A percentile compares a stretch with the other conserved stretches of the same genome.
These are phyloP conservation scores for Clarireedia homoeocarpa DNA, from an alignment of 2,329 filamentous ascomycete genomes.

Conservation along the genomic window DNA sequence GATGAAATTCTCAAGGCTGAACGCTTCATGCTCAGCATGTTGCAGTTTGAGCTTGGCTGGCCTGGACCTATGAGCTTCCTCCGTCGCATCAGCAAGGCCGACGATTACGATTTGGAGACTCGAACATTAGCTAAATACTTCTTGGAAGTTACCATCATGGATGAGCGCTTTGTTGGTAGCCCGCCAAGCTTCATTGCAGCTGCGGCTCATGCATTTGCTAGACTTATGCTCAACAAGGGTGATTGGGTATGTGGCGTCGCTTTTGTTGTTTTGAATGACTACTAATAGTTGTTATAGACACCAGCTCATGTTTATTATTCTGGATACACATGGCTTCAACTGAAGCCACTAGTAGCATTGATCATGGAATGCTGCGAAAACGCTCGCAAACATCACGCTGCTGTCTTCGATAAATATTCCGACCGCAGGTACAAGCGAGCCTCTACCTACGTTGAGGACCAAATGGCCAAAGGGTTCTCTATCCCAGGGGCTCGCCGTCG, in stretches of 20 bases:
- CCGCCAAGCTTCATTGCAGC: conserved; percentile 87
- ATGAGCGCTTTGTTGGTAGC: conserved; percentile 89
- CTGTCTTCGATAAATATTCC: conserved; percentile 87
- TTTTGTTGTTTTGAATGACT: background rate
- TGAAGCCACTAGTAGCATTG: conserved; percentile 67
- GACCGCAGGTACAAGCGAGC: conserved; percentile 83
- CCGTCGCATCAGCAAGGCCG: conserved; percentile 92
- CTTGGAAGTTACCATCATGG: conserved; percentile 93
- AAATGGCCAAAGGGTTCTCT: conserved; percentile 55
- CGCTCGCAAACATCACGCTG: conserved; percentile 71
- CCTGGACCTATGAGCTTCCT: conserved; percentile 99
- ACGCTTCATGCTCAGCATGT: conserved; percentile 95
- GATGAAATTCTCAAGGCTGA: conserved; percentile 97
- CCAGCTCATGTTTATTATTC: conserved; percentile 85
- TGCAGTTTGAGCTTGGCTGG: conserved; percentile 92
- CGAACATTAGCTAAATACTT: conserved; percentile 97
- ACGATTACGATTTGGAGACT: conserved; percentile 94
- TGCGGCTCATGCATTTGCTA: conserved; percentile 84
- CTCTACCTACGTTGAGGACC: conserved; percentile 68
- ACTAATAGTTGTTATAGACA: conserved; percentile 43
- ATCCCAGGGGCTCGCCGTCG: conserved; percentile 29
- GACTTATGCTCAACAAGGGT: conserved; percentile 83
- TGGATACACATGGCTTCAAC: conserved; percentile 80
- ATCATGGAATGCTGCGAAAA: conserved; percentile 84
- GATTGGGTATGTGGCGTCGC: conserved; percentile 65